A percentile compares a stretch with the other conserved stretches of the same genome.
These are phyloP conservation scores for Speleostelium caveatum DNA, from an alignment of 78 protist species.

Conservation along the genomic window DNA sequence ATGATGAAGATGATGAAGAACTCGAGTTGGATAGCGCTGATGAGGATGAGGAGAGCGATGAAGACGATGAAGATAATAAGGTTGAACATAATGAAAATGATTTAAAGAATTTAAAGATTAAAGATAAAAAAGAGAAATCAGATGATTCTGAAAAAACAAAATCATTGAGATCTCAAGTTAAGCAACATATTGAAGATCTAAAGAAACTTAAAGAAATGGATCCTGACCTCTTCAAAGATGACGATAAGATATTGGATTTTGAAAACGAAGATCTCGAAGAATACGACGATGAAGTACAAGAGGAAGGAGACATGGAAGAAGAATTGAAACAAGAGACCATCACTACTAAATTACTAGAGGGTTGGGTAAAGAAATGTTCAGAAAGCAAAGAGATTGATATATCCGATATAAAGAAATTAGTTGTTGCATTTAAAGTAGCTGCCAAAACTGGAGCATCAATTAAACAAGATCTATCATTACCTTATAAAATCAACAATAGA, in stretches of 20 bases:
- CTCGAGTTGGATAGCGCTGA: slow-evolving; percentile 4
- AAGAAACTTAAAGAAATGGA: slow-evolving; percentile 20
- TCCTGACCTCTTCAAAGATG: slow-evolving; percentile 57
- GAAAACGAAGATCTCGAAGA: slow-evolving; percentile 38
- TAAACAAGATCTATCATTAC: not conserved
- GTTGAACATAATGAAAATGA: slow-evolving; percentile 9
- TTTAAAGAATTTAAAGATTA: slow-evolving; percentile 9
- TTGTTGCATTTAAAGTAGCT: slow-evolving; percentile 81
- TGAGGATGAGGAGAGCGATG: slow-evolving; percentile 29
- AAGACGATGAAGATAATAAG: not conserved
- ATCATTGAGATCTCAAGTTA: slow-evolving; percentile 19
- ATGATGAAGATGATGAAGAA: slow-evolving; percentile 61
- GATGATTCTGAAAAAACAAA: slow-evolving; percentile 39
- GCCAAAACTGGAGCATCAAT: slow-evolving; percentile 53
- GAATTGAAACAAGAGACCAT: slow-evolving; percentile 28
- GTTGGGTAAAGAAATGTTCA: slow-evolving; percentile 25
- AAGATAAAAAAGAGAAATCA: slow-evolving; percentile 14
- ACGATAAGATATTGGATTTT: slow-evolving; percentile 12
- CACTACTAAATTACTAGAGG: slow-evolving; percentile 57
- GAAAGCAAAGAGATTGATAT: not conserved
- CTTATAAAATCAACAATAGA: slow-evolving; percentile 34
- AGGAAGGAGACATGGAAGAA: slow-evolving; percentile 4
- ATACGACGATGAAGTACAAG: slow-evolving; percentile 10
- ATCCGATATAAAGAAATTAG: slow-evolving; percentile 29
- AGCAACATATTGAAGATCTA: slow-evolving; percentile 45